Percentiles rank a stretch among this genome's conserved stretches.
phyloP scores from a whole-genome alignment of 2,329 filamentous ascomycete species.

The Sporothrix pallida region DNA sequence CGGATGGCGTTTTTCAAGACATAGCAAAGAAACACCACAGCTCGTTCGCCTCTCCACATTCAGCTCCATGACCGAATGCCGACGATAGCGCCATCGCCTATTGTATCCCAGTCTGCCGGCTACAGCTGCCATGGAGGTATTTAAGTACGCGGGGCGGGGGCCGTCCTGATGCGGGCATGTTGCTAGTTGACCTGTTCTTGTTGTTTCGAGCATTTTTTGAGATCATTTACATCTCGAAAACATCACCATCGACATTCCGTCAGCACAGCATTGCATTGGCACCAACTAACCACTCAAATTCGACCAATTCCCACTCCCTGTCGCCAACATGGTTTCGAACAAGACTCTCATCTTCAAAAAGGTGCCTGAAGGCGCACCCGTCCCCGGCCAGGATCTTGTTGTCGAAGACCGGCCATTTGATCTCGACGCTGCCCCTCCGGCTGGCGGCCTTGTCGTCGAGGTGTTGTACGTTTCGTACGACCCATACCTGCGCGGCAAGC shows the following conservation, averaged over 20 bases:
- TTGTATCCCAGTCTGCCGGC: neutral
- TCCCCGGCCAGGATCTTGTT: conserved; percentile 71
- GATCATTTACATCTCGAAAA: neutral
- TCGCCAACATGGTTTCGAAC: conserved; percentile 55
- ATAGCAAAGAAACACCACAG: neutral
- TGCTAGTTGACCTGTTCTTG: neutral
- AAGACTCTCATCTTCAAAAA: conserved; percentile 77
- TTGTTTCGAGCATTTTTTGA: neutral
- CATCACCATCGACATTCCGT: neutral
- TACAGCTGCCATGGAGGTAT: neutral
- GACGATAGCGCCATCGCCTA: neutral
- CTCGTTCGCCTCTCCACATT: neutral
- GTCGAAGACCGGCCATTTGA: conserved; percentile 73
- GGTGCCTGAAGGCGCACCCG: conserved; percentile 68
- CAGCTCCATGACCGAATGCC: conserved; percentile 1
- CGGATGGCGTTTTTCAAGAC: neutral
- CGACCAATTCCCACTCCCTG: neutral
- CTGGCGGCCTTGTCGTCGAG: conserved; percentile 72
- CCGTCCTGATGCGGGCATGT: neutral
- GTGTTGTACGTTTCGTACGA: conserved; percentile 79
- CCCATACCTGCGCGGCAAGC: conserved; percentile 81
- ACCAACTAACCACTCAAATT: too few relatives aligned
- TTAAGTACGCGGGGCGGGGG: conserved; percentile 7
- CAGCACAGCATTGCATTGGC: too few relatives aligned
- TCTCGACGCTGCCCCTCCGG: conserved; percentile 59